Base-by-base conservation (phyloP, 73 alveolate genomes). In the Uronychia binucleata region DNA sequence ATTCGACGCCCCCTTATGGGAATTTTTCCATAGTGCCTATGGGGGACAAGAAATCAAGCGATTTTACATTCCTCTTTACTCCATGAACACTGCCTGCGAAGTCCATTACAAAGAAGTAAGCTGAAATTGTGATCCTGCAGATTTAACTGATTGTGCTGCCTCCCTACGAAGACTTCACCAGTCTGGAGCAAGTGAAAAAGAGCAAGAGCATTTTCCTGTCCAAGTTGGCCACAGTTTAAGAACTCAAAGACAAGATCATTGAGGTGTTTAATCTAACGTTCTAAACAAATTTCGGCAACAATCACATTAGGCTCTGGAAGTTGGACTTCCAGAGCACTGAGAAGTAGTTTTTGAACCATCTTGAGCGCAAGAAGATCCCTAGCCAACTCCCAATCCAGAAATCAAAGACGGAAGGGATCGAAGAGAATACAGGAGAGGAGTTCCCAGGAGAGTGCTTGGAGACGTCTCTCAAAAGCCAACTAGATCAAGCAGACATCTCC, bases 371-470 rank as follows among this genome's bases (percentile, higher is more conserved):
- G 74, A 82, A 60, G 57, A 28, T 32, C 29, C 13, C 35, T 59
- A 58, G 34, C 28, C 26, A 26, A 14, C 30, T 57, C n/a, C 26
- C 78, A 57, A 31, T 58, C 26, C 1, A 59, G 28, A 19, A 75
- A 67, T 1, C 31, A 29, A 32, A 1, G 28, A 81, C 75, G 31
- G 29, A 30, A 46, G 59, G 67, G 27, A 83, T 78, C 57, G 95
- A 89, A 79, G 76, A 34, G 27, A 89, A 89, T 78, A 76, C 95
- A 26, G 95, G 95, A 19, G 79, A 80, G 11, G 80, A 89, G 74
- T 84, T 84, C 77, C 95, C 95, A 14, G 91, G 90, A 27, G 57
- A 67, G 28, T 57, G 77, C 26, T 74, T 89, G 1, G 92, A 89
- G 30, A 30, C 33, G 34, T 30, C 57, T 74, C 35, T 28, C 11